These are phyloP conservation scores for Saccharomyces pastorianus DNA, from an alignment of 1,139 yeast species.

Conservation along the genomic window DNA sequence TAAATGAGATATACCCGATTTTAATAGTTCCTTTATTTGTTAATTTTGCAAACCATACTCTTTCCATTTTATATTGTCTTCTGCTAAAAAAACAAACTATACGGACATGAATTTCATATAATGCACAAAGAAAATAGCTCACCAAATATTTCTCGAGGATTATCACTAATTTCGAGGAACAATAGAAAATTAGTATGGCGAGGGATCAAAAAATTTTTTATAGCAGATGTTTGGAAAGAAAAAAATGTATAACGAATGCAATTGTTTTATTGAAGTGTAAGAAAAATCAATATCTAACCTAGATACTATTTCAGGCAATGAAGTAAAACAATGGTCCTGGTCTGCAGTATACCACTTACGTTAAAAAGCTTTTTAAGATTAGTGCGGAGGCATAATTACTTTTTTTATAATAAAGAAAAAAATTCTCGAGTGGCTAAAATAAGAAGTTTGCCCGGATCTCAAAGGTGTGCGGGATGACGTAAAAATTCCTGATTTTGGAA, in stretches of 20 bases:
- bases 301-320: background rate
- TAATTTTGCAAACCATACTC: background rate
- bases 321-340: background rate
- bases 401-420: background rate
- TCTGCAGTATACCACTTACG: background rate
- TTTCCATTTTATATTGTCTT: background rate
- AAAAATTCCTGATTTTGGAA: background rate
- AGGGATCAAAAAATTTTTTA: background rate
- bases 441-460: background rate
- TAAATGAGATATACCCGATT: background rate
- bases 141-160: background rate
- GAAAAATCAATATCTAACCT: background rate
- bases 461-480: background rate
- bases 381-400: background rate
- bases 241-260: background rate
- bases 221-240: background rate
- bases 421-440: background rate
- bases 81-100: background rate
- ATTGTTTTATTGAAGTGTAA: background rate
- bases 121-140: background rate
- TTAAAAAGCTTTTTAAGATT: background rate
- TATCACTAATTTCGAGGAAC: background rate
- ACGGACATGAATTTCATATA: background rate
- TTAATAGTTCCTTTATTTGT: background rate
- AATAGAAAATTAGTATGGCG: background rate